These are phyloP conservation scores for Desmodesmus armatus DNA, from an alignment of 139 green algal species.

Conservation along the genomic window DNA sequence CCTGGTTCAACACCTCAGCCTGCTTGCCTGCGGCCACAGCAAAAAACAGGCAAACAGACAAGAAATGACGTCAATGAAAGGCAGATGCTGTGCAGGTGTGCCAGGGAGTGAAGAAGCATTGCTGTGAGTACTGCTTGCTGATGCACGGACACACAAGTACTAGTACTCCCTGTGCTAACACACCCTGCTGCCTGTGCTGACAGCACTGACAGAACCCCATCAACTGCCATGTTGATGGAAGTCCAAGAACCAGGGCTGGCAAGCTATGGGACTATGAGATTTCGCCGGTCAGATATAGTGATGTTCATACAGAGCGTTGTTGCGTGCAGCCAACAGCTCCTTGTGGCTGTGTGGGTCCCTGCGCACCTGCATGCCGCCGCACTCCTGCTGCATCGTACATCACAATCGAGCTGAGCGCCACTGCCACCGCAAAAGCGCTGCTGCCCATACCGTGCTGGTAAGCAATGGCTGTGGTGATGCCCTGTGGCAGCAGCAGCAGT, in stretches of 20 bases:
- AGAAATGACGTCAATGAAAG: too few relatives aligned
- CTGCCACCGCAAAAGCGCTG: constrained; percentile 86
- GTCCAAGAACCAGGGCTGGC: too few relatives aligned
- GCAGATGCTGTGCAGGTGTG: too few relatives aligned
- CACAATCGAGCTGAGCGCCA: constrained; percentile 95
- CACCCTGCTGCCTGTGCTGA: too few relatives aligned
- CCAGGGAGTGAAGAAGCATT: too few relatives aligned
- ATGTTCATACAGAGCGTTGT: too few relatives aligned
- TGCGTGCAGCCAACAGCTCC: background rate
- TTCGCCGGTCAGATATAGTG: too few relatives aligned
- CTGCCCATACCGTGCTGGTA: constrained; percentile 86
- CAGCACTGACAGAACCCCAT: too few relatives aligned
- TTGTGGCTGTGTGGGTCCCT: background rate
- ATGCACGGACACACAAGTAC: background rate
- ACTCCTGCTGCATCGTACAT: constrained; percentile 99
- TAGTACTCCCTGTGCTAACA: background rate
- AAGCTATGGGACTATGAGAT: too few relatives aligned
- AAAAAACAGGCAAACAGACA: constrained; percentile 9
- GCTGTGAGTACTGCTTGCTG: too few relatives aligned
- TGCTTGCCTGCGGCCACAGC: constrained; percentile 75
- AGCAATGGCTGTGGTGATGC: constrained; percentile 91
- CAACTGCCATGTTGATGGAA: too few relatives aligned
- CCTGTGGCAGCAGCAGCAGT: constrained; percentile 53
- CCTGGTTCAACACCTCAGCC: constrained; percentile 94
- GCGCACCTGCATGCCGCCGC: constrained; percentile 88